Base-by-base conservation (phyloP, 1,284 basidiomycete species). In the Quambalaria eucalypti region DNA sequence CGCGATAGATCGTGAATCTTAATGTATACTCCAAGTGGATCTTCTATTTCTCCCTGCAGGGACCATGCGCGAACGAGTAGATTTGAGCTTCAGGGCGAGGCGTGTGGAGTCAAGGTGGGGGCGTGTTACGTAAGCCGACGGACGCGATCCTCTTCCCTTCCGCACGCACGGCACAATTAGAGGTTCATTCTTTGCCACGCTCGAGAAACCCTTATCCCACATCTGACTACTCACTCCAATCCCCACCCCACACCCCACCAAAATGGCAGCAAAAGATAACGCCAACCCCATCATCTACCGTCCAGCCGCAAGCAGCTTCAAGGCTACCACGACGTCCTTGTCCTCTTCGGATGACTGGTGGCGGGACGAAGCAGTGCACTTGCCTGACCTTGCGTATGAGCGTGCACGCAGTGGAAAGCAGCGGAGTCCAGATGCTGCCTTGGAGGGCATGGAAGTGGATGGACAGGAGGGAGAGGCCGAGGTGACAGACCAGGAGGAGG, bases 241-340 rank as follows among this genome's bases (percentile, higher is more conserved):
- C n/a, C n/a, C n/a, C n/a, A n/a, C n/a, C 36, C 4, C 16, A 39
- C 10, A 39, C 36, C 16, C 36, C 36, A 4, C 4, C 36, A 30
- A n/a, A n/a, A 55, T 55, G 54, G 36, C 52, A 3, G 42, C 56
- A 26, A 64, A 73, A 65, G 66, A 78, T 60, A 78, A 78, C 66
- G 76, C 76, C 28, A 78, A 78, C 53, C 77, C 77, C 3, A 72
- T 75, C 46, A 65, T 78, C 26, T 68, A 77, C 51, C 63, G 71
- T 44, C 56, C 52, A 39, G 48, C 49, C 14, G 33, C 52, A 4
- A 26, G 50, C 1, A 47, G 36, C 26, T 54, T 48, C 16, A 55
- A 30, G 51, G 51, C 54, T 9, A 52, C 39, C 48, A 61, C 36
- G 49, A 52, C 28, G 49, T 64, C 60, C 55, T 44, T 28, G 57